Evolutionary conservation across 352 stramenopile species (phyloP), one percentile per base, ranked within the genome.

Genomic region (Phytophthora sansomeana): DNA sequence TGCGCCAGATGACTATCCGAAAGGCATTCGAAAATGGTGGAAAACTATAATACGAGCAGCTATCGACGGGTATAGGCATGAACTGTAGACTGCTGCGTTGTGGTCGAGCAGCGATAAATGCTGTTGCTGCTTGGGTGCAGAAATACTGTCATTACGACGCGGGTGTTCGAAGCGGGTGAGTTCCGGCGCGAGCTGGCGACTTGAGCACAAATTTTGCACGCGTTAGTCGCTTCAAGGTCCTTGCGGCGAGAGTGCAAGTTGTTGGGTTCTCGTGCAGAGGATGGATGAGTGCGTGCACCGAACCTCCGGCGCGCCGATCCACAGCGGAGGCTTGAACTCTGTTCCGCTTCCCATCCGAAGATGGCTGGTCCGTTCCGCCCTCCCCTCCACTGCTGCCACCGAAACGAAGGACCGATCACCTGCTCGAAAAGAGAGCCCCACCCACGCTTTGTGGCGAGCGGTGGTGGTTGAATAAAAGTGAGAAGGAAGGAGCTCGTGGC

Each of bases 291-390:
- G 44, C 44, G 28, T 1, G 44, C 29, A 62, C 41, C 51, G 51
- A 62, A 68, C 42, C 33, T 68, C 62, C 59, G 62, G 41, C 43
- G 55, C 42, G 32, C 14, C 38, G 39, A 55, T 69, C 52, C 52
- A 69, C 39, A 8, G 33, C 33, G 33, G 33, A 62, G 30, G 24
- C 9, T 21, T 58, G 51, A 28, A 29, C 1, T 9, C 24, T 55
- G 52, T 62, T 58, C 46, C 62, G 55, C 55, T 39, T 52, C 64
- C 64, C 58, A 72, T 72, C 64, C 52, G n/a, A 36, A 35, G 58
- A 72, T 64, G 49, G 19, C 43, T 43, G 56, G 57, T 42, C 53
- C 54, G 35, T 72, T 72, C 63, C 63, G 63, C 49, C 63, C 63
- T 66, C 14, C 42, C n/a, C 14, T 54, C 61, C 26, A 67, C 32